Conservation (phyloP, 441 rosid genomes). For the Populus tomentosa region DNA sequence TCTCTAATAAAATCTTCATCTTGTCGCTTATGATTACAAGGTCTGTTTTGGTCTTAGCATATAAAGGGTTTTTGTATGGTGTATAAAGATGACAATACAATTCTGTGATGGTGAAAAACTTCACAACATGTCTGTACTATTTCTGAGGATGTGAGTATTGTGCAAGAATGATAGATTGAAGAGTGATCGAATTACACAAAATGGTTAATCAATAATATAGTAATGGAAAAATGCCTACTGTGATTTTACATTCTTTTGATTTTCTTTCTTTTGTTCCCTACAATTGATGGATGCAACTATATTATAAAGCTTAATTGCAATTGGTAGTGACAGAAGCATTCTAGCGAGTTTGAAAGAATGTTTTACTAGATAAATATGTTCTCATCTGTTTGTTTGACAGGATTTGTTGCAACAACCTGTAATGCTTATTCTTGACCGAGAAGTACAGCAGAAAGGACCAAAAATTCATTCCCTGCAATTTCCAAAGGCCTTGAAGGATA, state of each 20-base stretch:
- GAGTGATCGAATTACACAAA: neutral
- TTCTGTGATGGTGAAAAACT: neutral
- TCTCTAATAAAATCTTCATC: too few relatives aligned
- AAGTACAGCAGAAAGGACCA: slow-evolving; percentile 39
- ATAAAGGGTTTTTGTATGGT: too few relatives aligned
- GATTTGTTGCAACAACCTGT: slow-evolving; percentile 71
- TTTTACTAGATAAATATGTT: neutral
- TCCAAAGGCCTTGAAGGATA: slow-evolving; percentile 33
- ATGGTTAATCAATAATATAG: neutral
- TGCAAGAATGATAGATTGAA: neutral
- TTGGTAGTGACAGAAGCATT: neutral
- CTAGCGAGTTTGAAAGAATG: neutral
- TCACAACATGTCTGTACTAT: neutral
- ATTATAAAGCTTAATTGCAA: neutral
- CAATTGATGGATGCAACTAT: neutral
- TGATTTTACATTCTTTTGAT: neutral
- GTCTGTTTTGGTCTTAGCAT: neutral
- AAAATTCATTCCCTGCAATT: slow-evolving; percentile 35
- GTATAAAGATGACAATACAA: neutral
- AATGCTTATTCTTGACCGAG: slow-evolving; percentile 60
- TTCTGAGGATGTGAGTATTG: neutral
- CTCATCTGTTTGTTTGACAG: slow-evolving; percentile 36
- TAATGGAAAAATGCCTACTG: neutral
- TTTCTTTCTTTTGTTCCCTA: neutral
- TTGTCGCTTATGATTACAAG: neutral